These are phyloP conservation scores for Penicillium soppii DNA, from an alignment of 495 filamentous ascomycete species.

Conservation along the genomic window DNA sequence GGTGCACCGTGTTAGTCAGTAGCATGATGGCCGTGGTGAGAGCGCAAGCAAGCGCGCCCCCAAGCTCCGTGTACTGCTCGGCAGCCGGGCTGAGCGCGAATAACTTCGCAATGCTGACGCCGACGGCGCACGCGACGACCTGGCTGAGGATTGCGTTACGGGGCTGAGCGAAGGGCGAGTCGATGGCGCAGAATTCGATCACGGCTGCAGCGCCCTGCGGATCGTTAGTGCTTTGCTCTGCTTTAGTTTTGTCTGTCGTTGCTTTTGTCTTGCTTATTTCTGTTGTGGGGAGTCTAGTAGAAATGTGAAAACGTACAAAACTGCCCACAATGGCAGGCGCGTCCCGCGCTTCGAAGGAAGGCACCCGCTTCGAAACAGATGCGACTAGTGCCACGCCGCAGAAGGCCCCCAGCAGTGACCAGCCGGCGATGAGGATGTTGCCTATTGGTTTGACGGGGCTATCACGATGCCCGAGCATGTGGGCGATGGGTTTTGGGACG, in stretches of 20 bases:
- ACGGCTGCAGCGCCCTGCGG: slow-evolving; percentile 75
- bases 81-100: slow-evolving; percentile 57
- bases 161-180: slow-evolving; percentile 83
- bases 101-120: slow-evolving; percentile 68
- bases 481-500: slow-evolving; percentile 37
- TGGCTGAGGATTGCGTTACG: slow-evolving; percentile 76
- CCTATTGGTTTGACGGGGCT: slow-evolving; percentile 28
- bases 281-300: no score
- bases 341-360: slow-evolving; percentile 35
- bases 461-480: slow-evolving; percentile 42
- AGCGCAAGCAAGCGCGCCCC: slow-evolving; percentile 68
- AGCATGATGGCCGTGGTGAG: slow-evolving; percentile 70
- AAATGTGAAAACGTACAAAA: slow-evolving; percentile 37
- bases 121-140: slow-evolving; percentile 63
- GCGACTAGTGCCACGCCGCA: slow-evolving; percentile 43
- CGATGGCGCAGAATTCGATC: slow-evolving; percentile 68
- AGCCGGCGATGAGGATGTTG: slow-evolving; percentile 38
- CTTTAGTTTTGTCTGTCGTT: no score
- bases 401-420: slow-evolving; percentile 46
- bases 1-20: slow-evolving; percentile 76
- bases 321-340: slow-evolving; percentile 40
- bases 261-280: no score
- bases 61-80: slow-evolving; percentile 58
- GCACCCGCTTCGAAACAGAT: slow-evolving; percentile 38
- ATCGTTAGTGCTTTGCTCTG: no score